phyloP scores from a whole-genome alignment of 2,329 filamentous ascomycete species.

The Calonectria pseudoturangicola region DNA sequence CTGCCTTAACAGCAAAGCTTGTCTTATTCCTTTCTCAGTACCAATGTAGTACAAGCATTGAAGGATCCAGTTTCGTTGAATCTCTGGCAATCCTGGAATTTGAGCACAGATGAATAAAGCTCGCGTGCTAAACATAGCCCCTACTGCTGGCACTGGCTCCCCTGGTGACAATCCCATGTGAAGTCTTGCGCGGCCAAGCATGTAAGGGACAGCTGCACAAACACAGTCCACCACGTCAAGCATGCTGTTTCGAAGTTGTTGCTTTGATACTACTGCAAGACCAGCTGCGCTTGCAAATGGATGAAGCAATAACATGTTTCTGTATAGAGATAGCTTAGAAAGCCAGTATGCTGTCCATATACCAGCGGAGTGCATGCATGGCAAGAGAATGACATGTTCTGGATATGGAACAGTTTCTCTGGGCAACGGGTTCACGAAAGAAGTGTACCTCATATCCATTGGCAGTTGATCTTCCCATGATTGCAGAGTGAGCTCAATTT shows the following conservation, averaged over 20 bases:
- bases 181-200: constrained; percentile 1
- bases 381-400: not conserved
- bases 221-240: not conserved
- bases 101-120: constrained; percentile 23
- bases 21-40: constrained; percentile 15
- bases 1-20: constrained; percentile 9
- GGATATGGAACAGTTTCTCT: constrained; percentile 9
- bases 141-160: constrained; percentile 15
- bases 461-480: constrained; percentile 15
- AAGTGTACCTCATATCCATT: constrained; percentile 1
- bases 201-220: constrained; percentile 16
- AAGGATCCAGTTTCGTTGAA: constrained; percentile 33
- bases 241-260: not conserved
- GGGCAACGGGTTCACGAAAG: not conserved
- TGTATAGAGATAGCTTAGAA: not conserved
- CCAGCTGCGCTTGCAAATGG: not conserved
- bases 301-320: constrained; percentile 7
- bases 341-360: constrained; percentile 24
- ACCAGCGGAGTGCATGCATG: constrained; percentile 8
- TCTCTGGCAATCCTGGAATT: constrained; percentile 13
- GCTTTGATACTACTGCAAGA: not conserved
- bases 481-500: not conserved
- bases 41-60: constrained; percentile 20
- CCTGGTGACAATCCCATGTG: not conserved
- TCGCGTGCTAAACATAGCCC: constrained; percentile 31